Evolutionary conservation across 345 rosid species (phyloP).

Genomic region (Populus simonii): DNA sequence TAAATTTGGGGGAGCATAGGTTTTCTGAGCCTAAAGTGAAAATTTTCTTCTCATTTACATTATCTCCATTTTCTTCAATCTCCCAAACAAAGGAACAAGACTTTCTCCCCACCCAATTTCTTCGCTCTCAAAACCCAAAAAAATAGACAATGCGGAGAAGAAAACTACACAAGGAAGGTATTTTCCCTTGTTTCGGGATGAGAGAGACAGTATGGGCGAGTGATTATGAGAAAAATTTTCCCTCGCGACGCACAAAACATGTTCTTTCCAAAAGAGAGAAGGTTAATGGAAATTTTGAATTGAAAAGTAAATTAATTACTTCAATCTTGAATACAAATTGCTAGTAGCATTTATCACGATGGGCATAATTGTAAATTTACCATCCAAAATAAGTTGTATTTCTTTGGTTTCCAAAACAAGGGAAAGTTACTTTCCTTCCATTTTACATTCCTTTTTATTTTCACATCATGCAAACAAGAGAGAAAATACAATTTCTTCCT

Average conservation of each 20-base stretch:
- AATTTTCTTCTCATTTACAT: no score
- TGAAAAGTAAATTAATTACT: not conserved
- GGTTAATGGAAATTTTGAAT: not conserved
- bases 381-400: not conserved
- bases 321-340: not conserved
- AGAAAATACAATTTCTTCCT: not conserved
- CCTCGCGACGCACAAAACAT: not conserved
- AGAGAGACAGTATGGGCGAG: not conserved
- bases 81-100: not conserved
- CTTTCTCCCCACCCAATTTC: not conserved
- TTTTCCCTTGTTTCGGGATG: not conserved
- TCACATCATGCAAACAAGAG: not conserved
- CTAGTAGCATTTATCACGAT: not conserved
- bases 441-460: not conserved
- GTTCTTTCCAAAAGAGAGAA: not conserved
- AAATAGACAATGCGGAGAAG: not conserved
- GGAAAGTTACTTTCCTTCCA: not conserved
- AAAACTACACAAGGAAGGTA: not conserved
- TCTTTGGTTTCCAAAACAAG: not conserved
- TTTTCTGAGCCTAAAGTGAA: not conserved
- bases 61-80: not conserved
- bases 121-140: not conserved
- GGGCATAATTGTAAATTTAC: no score
- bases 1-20: not conserved
- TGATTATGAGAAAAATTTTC: not conserved